phyloP scores from a whole-genome alignment of 371 early-diverging fungal genomes.

The Mucor ambiguus region DNA sequence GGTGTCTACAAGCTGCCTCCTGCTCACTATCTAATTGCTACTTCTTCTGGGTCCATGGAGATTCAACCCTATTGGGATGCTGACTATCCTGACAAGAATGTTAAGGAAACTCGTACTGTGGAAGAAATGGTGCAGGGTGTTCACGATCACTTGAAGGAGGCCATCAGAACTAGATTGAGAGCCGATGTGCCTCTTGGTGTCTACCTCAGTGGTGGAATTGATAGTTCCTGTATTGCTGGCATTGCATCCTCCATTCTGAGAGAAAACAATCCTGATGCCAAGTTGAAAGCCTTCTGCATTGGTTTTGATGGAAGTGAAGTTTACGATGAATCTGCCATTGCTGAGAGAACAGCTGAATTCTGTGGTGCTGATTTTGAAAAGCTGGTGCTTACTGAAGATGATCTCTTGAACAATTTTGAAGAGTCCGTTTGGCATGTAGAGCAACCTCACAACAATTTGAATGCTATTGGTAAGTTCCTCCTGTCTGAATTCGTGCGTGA shows the following conservation, averaged over 20 bases:
- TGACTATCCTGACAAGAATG: constrained; percentile 27
- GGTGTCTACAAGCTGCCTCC: constrained; percentile 30
- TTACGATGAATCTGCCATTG: constrained; percentile 25
- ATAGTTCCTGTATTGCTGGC: constrained; percentile 22
- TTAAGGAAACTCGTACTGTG: constrained; percentile 22
- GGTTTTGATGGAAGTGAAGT: constrained; percentile 18
- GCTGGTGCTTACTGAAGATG: constrained; percentile 13
- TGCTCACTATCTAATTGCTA: constrained; percentile 14
- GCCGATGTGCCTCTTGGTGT: constrained; percentile 31
- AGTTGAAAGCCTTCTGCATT: constrained; percentile 22
- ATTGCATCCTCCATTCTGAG: constrained; percentile 11
- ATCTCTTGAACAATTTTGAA: constrained; percentile 16
- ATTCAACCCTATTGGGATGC: constrained; percentile 28
- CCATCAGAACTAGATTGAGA: constrained; percentile 22
- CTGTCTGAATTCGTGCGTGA: constrained; percentile 25
- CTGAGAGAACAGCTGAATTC: constrained; percentile 15
- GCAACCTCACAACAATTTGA: constrained; percentile 17
- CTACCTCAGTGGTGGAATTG: constrained; percentile 30
- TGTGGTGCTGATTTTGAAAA: constrained; percentile 22
- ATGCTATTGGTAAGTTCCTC: constrained; percentile 4
- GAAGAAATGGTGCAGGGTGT: constrained; percentile 33
- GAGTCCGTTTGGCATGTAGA: constrained; percentile 30
- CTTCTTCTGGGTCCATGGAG: constrained; percentile 15
- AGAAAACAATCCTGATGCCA: constrained; percentile 24
- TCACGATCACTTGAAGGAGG: constrained; percentile 24